A percentile compares a stretch with the other conserved stretches of the same genome.
These are phyloP conservation scores for Jatropha multifida DNA, from an alignment of 441 rosid genomes.

Conservation along the genomic window DNA sequence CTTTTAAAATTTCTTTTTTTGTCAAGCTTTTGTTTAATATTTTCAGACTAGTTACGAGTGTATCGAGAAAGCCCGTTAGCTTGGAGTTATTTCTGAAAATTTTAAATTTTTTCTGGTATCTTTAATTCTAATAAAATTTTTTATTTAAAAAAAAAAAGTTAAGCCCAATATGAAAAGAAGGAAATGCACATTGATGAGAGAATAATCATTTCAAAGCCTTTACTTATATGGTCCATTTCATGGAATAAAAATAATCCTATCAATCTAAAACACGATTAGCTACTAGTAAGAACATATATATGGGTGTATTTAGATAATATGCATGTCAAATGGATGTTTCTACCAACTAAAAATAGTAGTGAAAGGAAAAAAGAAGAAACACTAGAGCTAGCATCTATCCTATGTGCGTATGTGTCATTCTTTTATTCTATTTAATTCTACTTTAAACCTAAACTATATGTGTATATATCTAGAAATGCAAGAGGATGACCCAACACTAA, in stretches of 20 bases:
- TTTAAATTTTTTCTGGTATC: too few species aligned
- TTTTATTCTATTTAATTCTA: slow-evolving; percentile 15
- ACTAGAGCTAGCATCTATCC: slow-evolving; percentile 10
- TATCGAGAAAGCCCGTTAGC: too few species aligned
- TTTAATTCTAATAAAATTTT: too few species aligned
- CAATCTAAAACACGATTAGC: slow-evolving; percentile 18
- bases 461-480: slow-evolving; percentile 23
- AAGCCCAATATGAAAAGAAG: background rate
- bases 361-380: slow-evolving; percentile 15
- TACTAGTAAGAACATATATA: background rate
- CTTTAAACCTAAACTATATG: slow-evolving; percentile 13
- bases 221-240: background rate
- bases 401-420: background rate
- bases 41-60: too few species aligned
- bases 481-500: slow-evolving; percentile 20
- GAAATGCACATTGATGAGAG: slow-evolving; percentile 1
- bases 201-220: background rate
- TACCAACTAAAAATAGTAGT: slow-evolving; percentile 1
- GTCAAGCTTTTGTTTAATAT: too few species aligned
- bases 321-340: background rate
- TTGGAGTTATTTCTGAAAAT: too few species aligned
- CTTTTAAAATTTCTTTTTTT: background rate
- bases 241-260: slow-evolving; percentile 4
- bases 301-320: background rate
- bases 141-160: background rate